Percentiles rank a stretch among this genome's conserved stretches.
Conservation (phyloP, 1,139 yeast species). For the Candida sp. region DNA sequence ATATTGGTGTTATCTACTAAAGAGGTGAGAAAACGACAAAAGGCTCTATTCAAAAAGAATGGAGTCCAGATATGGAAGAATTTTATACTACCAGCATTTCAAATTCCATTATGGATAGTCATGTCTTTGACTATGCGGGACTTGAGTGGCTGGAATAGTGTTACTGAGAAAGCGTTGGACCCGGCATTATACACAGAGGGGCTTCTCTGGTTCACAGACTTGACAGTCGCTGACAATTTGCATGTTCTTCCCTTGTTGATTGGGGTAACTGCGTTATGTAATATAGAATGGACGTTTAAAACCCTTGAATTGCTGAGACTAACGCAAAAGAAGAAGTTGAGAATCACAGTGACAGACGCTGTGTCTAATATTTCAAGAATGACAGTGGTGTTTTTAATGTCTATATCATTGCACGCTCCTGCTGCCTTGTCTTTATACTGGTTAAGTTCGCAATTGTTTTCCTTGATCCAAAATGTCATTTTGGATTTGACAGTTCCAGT, state of each 20-base stretch:
- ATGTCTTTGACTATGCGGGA: constrained; percentile 75
- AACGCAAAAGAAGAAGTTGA: constrained; percentile 33
- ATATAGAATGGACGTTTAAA: constrained; percentile 71
- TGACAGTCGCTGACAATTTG: constrained; percentile 59
- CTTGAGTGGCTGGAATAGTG: constrained; percentile 59
- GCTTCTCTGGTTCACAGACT: constrained; percentile 55
- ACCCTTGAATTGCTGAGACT: constrained; percentile 51
- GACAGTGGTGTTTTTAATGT: constrained; percentile 78
- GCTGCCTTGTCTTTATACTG: constrained; percentile 78
- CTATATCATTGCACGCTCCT: constrained; percentile 83
- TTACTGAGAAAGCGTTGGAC: constrained; percentile 50
- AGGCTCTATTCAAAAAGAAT: constrained; percentile 59
- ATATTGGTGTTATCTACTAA: constrained; percentile 69
- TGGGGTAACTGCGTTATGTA: constrained; percentile 69
- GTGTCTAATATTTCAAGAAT: constrained; percentile 65
- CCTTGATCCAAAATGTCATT: constrained; percentile 71
- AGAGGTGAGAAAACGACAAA: constrained; percentile 75
- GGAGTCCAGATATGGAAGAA: constrained; percentile 82
- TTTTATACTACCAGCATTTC: constrained; percentile 68
- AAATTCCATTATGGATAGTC: constrained; percentile 85
- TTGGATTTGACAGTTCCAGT: constrained; percentile 68
- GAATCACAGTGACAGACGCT: constrained; percentile 63
- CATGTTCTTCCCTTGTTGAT: constrained; percentile 66
- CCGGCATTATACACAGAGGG: constrained; percentile 54
- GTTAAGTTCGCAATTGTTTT: constrained; percentile 79